Percentiles rank a stretch among this genome's conserved stretches.
Evolutionary conservation across 768 basidiomycete species (phyloP).

Genomic region (Scleroderma bovista): DNA sequence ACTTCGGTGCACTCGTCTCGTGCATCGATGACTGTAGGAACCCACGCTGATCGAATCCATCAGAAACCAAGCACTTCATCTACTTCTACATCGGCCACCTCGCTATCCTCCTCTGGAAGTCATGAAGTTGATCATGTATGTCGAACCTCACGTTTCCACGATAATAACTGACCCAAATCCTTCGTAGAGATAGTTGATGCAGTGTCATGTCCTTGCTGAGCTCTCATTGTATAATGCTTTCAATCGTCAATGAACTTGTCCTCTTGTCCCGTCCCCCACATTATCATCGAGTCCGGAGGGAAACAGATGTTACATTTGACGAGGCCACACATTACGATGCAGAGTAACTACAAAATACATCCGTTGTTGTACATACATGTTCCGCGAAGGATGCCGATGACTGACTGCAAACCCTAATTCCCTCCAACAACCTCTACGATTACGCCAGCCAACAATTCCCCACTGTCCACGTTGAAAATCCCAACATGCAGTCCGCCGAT

Average conservation of each 20-base stretch:
- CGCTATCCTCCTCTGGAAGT: constrained; percentile 94
- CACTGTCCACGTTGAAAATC: constrained; percentile 46
- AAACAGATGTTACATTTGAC: too few species aligned
- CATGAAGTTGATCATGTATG: constrained; percentile 41
- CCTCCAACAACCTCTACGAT: constrained; percentile 49
- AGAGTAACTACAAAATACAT: too few species aligned
- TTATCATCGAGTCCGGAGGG: too few species aligned
- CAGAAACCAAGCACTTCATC: constrained; percentile 98
- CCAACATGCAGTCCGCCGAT: constrained; percentile 51
- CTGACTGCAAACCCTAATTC: constrained; percentile 22
- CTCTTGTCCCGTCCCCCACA: too few species aligned
- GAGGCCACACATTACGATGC: too few species aligned
- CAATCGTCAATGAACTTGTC: constrained; percentile 18
- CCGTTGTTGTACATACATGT: too few species aligned
- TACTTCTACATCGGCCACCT: constrained; percentile 95
- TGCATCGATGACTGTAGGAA: neutral
- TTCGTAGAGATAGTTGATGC: constrained; percentile 11
- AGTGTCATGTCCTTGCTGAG: constrained; percentile 9
- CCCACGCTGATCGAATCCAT: constrained; percentile 7
- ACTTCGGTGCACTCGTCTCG: too few species aligned
- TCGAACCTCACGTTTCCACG: too few species aligned
- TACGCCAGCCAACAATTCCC: constrained; percentile 48
- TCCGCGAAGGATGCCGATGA: neutral
- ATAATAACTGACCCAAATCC: neutral
- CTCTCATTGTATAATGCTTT: constrained; percentile 21